Conservation (phyloP, 352 stramenopile species). For the Phytophthora podocarpi region DNA sequence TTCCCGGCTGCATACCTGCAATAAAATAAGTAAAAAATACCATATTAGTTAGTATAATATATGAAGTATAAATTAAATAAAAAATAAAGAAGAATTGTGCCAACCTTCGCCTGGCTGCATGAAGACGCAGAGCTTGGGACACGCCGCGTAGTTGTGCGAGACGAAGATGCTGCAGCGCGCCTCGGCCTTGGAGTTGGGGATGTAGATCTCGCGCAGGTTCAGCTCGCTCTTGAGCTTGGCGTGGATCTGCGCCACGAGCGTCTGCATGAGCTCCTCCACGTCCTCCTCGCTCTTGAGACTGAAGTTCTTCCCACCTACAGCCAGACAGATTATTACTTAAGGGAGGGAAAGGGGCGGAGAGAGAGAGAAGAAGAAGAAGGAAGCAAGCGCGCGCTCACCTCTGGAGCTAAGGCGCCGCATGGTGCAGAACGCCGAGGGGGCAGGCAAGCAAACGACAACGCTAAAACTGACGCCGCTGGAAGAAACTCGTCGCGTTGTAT, state of each 20-base stretch:
- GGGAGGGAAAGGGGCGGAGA: no score
- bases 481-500: conserved; percentile 25
- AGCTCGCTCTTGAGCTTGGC: conserved; percentile 87
- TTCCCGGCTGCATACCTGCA: conserved; percentile 68
- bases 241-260: conserved; percentile 84
- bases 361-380: background rate
- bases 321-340: background rate
- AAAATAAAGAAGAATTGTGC: background rate
- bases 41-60: background rate
- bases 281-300: conserved; percentile 84
- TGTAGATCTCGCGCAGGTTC: conserved; percentile 84
- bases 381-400: conserved; percentile 38
- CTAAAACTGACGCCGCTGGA: conserved; percentile 18
- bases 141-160: conserved; percentile 80
- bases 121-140: conserved; percentile 84
- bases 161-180: conserved; percentile 89
- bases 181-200: conserved; percentile 88
- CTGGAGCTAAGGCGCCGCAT: conserved; percentile 68
- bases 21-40: conserved; percentile 5
- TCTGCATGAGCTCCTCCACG: conserved; percentile 86
- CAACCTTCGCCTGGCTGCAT: conserved; percentile 70
- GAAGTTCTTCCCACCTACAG: conserved; percentile 66
- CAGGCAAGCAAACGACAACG: background rate
- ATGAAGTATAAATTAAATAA: no score
- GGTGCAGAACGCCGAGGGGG: background rate